These are phyloP conservation scores for Aureobasidium uvarum DNA, from an alignment of 2,329 filamentous ascomycete genomes.

Conservation along the genomic window DNA sequence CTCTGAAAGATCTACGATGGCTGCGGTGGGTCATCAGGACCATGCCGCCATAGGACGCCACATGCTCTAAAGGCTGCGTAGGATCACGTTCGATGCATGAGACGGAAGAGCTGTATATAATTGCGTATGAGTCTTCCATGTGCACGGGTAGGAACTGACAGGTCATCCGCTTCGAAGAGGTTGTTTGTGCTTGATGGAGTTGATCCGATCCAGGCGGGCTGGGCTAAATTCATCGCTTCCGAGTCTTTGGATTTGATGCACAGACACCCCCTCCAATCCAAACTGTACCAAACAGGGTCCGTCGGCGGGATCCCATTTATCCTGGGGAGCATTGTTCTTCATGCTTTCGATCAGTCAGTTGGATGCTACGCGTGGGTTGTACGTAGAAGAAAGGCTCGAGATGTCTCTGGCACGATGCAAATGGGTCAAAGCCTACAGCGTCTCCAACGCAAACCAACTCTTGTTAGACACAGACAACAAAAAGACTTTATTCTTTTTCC, in stretches of 20 bases:
- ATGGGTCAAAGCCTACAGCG: neutral
- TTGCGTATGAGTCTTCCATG: neutral
- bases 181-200: neutral
- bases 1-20: constrained; percentile 12
- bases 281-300: constrained; percentile 12
- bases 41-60: neutral
- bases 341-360: neutral
- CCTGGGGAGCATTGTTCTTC: neutral
- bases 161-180: neutral
- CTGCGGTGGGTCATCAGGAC: constrained; percentile 10
- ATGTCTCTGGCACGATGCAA: neutral
- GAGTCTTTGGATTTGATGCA: neutral
- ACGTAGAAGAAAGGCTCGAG: neutral
- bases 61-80: neutral
- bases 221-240: constrained; percentile 13
- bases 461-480: neutral
- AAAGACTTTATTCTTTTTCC: constrained; percentile 2
- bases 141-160: neutral
- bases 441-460: neutral
- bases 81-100: constrained; percentile 10
- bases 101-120: neutral
- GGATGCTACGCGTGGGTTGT: neutral
- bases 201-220: neutral
- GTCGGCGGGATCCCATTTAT: neutral
- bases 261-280: neutral